Evolutionary conservation across 2,329 filamentous ascomycete species (phyloP).

Genomic region (Corinectria fuckeliana): DNA sequence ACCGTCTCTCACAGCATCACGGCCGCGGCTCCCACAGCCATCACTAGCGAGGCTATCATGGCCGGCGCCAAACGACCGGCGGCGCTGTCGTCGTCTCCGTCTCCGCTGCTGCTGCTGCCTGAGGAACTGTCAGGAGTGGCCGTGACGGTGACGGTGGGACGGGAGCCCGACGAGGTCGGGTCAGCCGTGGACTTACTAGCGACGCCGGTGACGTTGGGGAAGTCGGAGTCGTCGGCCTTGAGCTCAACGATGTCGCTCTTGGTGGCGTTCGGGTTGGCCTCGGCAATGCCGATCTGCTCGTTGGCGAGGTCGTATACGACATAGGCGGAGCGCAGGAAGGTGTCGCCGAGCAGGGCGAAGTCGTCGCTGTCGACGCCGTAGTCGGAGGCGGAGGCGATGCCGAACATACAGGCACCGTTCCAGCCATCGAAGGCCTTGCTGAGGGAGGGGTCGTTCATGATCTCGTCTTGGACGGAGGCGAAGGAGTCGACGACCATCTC

Average conservation of each 20-base stretch:
- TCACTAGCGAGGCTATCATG: conserved; percentile 22
- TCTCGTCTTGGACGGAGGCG: conserved; percentile 43
- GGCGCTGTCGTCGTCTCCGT: conserved; percentile 26
- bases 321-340: conserved; percentile 63
- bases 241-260: conserved; percentile 55
- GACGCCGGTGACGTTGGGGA: conserved; percentile 55
- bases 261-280: conserved; percentile 57
- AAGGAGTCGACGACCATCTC: conserved; percentile 59
- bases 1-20: conserved; percentile 13
- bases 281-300: conserved; percentile 58
- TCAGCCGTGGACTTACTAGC: conserved; percentile 37
- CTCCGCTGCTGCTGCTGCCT: conserved; percentile 21
- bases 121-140: conserved; percentile 24
- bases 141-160: conserved; percentile 20
- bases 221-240: conserved; percentile 41
- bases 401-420: conserved; percentile 58
- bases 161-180: conserved; percentile 5
- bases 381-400: conserved; percentile 53
- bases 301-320: conserved; percentile 62
- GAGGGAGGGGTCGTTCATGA: conserved; percentile 48
- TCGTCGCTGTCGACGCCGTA: conserved; percentile 38
- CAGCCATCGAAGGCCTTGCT: conserved; percentile 46
- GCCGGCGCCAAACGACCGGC: conserved; percentile 29
- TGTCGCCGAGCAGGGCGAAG: conserved; percentile 62
- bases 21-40: conserved; percentile 26